Percentiles rank a stretch among this genome's conserved stretches.
Evolutionary conservation across 1,139 yeast genomes (phyloP).

Genomic region (Candida sp.): DNA sequence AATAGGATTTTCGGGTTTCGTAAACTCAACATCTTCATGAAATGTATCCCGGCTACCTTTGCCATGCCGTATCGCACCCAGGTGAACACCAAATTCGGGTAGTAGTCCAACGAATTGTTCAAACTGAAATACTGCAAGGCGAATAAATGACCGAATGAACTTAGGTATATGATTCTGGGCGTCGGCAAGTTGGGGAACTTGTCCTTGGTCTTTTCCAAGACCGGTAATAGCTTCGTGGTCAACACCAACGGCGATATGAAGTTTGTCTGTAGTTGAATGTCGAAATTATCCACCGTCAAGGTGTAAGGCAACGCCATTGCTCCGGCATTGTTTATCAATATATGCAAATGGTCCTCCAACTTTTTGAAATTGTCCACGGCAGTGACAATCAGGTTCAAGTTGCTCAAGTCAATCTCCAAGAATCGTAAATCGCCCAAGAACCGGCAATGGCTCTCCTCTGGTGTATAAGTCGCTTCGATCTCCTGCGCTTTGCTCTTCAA

Average conservation of each 20-base stretch:
- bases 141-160: slow-evolving; percentile 73
- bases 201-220: slow-evolving; percentile 45
- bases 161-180: slow-evolving; percentile 68
- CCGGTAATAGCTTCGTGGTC: slow-evolving; percentile 62
- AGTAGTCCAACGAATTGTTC: slow-evolving; percentile 55
- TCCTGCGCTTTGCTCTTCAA: slow-evolving; percentile 56
- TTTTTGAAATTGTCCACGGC: slow-evolving; percentile 56
- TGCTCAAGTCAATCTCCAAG: slow-evolving; percentile 66
- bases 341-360: slow-evolving; percentile 57
- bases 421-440: slow-evolving; percentile 62
- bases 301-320: slow-evolving; percentile 77
- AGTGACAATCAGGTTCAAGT: slow-evolving; percentile 56
- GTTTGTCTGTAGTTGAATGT: slow-evolving; percentile 81
- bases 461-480: slow-evolving; percentile 24
- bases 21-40: slow-evolving; percentile 65
- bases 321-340: slow-evolving; percentile 82
- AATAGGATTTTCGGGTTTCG: slow-evolving; percentile 70
- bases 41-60: slow-evolving; percentile 81
- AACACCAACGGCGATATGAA: slow-evolving; percentile 77
- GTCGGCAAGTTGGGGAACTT: slow-evolving; percentile 26
- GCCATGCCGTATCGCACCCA: slow-evolving; percentile 84
- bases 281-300: slow-evolving; percentile 72
- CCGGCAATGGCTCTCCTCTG: slow-evolving; percentile 19
- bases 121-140: slow-evolving; percentile 55
- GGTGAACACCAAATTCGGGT: slow-evolving; percentile 71